Conservation (phyloP, 2,329 filamentous ascomycete genomes). For the Xylariaceae sp. region DNA sequence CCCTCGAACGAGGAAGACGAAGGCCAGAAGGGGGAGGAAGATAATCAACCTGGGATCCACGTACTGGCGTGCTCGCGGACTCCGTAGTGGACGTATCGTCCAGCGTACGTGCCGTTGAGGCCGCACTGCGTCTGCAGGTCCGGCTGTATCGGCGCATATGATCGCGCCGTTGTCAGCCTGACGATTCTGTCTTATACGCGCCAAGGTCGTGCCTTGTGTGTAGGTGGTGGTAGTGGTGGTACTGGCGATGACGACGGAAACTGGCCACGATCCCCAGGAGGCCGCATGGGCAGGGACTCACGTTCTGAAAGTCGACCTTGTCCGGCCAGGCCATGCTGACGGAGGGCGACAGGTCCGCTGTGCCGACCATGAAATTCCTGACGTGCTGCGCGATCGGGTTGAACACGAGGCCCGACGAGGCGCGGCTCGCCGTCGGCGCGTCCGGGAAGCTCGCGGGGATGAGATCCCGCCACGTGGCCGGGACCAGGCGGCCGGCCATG, state of each 20-base stretch:
- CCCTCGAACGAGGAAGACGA: background rate
- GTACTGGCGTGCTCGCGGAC: slow-evolving; percentile 45
- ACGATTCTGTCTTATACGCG: background rate
- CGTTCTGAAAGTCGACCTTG: slow-evolving; percentile 42
- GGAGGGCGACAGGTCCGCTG: slow-evolving; percentile 38
- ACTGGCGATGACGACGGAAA: no score
- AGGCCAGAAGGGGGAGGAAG: background rate
- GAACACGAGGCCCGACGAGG: slow-evolving; percentile 38
- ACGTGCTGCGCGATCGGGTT: slow-evolving; percentile 34
- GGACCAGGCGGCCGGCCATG: slow-evolving; percentile 37
- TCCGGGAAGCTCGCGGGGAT: slow-evolving; percentile 36
- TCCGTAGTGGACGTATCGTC: slow-evolving; percentile 52
- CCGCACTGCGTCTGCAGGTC: slow-evolving; percentile 1
- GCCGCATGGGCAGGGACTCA: slow-evolving; percentile 1
- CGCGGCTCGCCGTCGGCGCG: slow-evolving; percentile 41
- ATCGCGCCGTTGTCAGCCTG: background rate
- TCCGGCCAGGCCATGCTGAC: slow-evolving; percentile 43
- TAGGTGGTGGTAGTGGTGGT: no score
- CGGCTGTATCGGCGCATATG: slow-evolving; percentile 1
- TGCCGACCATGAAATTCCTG: slow-evolving; percentile 38
- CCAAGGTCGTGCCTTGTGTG: background rate
- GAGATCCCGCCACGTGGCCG: slow-evolving; percentile 41
- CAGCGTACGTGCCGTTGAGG: slow-evolving; percentile 30
- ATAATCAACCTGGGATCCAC: background rate
- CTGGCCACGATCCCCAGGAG: no score